phyloP scores from a whole-genome alignment of 331 rosid species.

The Rhamnella rubrinervis region DNA sequence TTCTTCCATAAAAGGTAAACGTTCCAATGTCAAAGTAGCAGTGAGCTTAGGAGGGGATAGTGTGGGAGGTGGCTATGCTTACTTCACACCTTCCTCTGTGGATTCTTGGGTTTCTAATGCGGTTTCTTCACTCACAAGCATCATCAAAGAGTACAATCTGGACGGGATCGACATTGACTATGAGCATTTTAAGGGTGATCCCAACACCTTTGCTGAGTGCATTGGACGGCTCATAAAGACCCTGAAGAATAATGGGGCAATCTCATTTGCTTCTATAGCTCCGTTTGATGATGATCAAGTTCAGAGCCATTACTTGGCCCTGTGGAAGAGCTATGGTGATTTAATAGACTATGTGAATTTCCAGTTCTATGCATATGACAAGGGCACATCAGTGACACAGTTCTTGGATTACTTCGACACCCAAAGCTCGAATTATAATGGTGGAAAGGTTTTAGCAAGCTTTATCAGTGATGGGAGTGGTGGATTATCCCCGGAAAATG shows the following conservation, averaged over 20 bases:
- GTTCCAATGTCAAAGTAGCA: constrained; percentile 59
- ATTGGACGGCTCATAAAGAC: constrained; percentile 48
- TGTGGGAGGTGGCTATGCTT: constrained; percentile 21
- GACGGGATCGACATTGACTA: constrained; percentile 78
- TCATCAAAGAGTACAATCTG: constrained; percentile 49
- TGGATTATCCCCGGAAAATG: constrained; percentile 48
- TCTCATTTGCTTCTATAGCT: constrained; percentile 65
- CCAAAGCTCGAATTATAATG: constrained; percentile 55
- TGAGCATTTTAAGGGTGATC: constrained; percentile 61
- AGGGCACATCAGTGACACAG: constrained; percentile 55
- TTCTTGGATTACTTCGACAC: constrained; percentile 51
- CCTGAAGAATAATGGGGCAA: constrained; percentile 48
- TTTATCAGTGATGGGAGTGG: constrained; percentile 59
- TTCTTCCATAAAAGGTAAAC: constrained; percentile 39
- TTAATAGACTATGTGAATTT: constrained; percentile 69
- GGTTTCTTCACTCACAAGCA: constrained; percentile 56
- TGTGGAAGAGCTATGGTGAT: constrained; percentile 62
- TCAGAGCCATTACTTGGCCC: constrained; percentile 58
- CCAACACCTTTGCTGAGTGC: constrained; percentile 58
- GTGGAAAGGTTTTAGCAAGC: constrained; percentile 65
- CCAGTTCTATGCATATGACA: constrained; percentile 72
- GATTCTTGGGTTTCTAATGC: constrained; percentile 73
- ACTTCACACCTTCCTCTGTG: constrained; percentile 54
- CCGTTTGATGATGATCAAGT: constrained; percentile 64
- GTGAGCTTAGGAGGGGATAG: constrained; percentile 71